Base-by-base conservation (phyloP, 2,329 filamentous ascomycete species). In the Penicillium occitanis region DNA sequence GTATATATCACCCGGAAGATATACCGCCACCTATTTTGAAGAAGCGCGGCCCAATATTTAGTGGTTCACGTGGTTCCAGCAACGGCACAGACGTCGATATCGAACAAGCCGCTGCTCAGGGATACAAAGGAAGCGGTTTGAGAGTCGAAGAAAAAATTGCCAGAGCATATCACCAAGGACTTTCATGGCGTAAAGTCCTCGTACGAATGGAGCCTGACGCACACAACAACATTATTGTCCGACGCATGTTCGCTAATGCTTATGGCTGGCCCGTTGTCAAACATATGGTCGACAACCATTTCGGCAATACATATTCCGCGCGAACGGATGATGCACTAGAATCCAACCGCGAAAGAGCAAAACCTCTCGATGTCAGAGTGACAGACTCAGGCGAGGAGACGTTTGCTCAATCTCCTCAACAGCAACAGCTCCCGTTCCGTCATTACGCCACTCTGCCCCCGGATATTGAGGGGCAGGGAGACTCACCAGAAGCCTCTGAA, bases 61-160 rank as follows among this genome's bases (percentile, higher is more conserved):
- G 71, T 28, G 67, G 71, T 28, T 65, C 68, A 1, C 71, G 71
- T 25, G 68, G 58, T 51, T 63, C 67, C 5, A 71, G 66, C 14
- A 59, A 68, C 5, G 64, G 61, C 6, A 63, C 51, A 14, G 33
- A 60, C 14, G 68, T 67, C 28, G 68, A 61, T 59, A 58, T 68
- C 30, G 55, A 67, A 3, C 68, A 69, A 60, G 66, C 63, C 48
- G 66, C 70, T 57, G 71, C 72, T 57, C 76, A 73, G 62, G 63
- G 57, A 28, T 60, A 60, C 50, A 40, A 57, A 11, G 63, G 63
- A 61, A 65, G 66, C 28, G 79, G 78, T 69, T 93, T 98, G 88
- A 92, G 91, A 69, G 93, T 98, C 0, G 95, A 99, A 77, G 95
- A 99, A 77, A 98, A 97, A 79, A 99, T 99, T 70, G 95, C 95